These are phyloP conservation scores for Botrytis sinoallii DNA, from an alignment of 2,329 filamentous ascomycete species.

Conservation along the genomic window DNA sequence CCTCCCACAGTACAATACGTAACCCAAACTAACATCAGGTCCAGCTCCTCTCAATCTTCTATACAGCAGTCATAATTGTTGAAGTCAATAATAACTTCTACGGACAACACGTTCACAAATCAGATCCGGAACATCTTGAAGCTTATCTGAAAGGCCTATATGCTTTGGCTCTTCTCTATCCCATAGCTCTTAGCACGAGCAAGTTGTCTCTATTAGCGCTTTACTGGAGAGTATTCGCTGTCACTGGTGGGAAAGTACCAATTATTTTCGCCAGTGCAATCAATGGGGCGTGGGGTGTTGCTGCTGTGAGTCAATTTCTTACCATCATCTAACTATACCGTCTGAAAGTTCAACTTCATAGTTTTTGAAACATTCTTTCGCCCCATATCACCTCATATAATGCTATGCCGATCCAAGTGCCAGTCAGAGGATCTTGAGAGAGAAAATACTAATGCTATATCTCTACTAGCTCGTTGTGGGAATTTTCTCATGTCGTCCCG, in stretches of 20 bases:
- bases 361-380: not conserved
- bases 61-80: not conserved
- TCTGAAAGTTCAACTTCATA: not conserved
- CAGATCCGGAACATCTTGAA: not conserved
- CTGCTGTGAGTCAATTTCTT: not conserved
- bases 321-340: not conserved
- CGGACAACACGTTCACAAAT: constrained; percentile 11
- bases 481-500: not conserved
- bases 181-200: not conserved
- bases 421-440: not conserved
- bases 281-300: constrained; percentile 8
- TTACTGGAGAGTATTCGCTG: constrained; percentile 10
- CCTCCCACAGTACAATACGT: not conserved
- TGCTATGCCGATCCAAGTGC: not conserved
- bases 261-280: not conserved
- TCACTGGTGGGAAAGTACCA: not conserved
- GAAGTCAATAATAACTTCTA: constrained; percentile 8
- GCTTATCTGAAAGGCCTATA: constrained; percentile 5
- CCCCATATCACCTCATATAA: not conserved
- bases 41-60: not conserved
- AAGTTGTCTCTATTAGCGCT: constrained; percentile 8
- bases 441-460: not conserved
- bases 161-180: not conserved
- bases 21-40: not conserved
- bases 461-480: not conserved